Evolutionary conservation across 73 alveolate species (phyloP), one percentile per base, ranked within the genome.

Genomic region (Loxodes magnus): DNA sequence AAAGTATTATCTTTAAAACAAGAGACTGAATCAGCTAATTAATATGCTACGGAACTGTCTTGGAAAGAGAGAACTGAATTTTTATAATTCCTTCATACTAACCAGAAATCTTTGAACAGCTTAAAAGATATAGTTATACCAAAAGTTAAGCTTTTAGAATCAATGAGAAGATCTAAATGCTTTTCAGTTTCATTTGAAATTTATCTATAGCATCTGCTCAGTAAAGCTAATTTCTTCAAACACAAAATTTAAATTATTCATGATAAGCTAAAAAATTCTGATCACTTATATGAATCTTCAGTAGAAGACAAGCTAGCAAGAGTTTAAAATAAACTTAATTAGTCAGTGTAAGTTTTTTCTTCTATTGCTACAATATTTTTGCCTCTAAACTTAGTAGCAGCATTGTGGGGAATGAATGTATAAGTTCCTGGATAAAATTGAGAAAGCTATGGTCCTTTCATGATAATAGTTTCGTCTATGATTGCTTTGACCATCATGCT

Each of bases 391-490:
- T 46, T 10, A 10, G 2, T 46, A 7, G 36, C 59, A 7, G 59
- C 43, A 9, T 9, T 46, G 1, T 10, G 28, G 59, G 59, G 59
- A 22, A 46, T 46, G 59, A 46, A 46, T 46, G 59, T 46, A 12
- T 9, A 22, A 1, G 60, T 46, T 1, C 59, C 59, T 1, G 22
- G 46, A 1, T 19, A 12, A 12, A 17, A 46, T 2, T n/a, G n/a
- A n/a, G n/a, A n/a, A n/a, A n/a, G n/a, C n/a, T n/a, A n/a, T n/a
- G n/a, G n/a, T n/a, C n/a, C n/a, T n/a, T n/a, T n/a, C n/a, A n/a
- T n/a, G n/a, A n/a, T n/a, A n/a, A n/a, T n/a, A n/a, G n/a, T n/a
- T n/a, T n/a, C n/a, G n/a, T n/a, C n/a, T n/a, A n/a, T n/a, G n/a
- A n/a, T n/a, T n/a, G n/a, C n/a, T n/a, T n/a, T n/a, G n/a, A n/a